Conservation (phyloP, 225 moss, liverwort and hornwort genomes). For the Pleurozium schreberi region DNA sequence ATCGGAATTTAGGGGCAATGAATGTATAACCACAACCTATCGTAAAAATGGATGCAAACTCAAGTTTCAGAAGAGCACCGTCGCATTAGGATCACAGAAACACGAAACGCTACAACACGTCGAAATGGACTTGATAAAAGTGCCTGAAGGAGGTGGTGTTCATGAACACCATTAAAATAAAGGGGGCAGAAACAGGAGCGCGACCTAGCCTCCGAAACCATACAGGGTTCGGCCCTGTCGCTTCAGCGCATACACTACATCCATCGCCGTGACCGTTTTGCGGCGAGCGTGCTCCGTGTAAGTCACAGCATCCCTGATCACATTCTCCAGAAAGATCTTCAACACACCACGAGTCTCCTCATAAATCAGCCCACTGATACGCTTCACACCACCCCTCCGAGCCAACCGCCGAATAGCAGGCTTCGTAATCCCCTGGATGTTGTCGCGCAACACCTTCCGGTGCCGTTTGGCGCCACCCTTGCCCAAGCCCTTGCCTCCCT, state of each 20-base stretch:
- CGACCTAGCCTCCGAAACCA: conserved; percentile 10
- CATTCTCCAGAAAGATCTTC: conserved; percentile 24
- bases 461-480: conserved; percentile 35
- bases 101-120: accelerated
- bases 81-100: no score
- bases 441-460: conserved; percentile 24
- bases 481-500: conserved; percentile 25
- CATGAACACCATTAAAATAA: conserved; percentile 5
- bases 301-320: neutral
- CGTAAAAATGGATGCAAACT: no score
- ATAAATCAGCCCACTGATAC: conserved; percentile 27
- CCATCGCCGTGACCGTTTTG: conserved; percentile 27
- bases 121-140: neutral
- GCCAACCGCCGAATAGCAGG: conserved; percentile 18
- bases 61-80: no score
- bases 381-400: conserved; percentile 23
- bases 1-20: accelerated
- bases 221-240: conserved; percentile 12
- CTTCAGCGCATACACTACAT: conserved; percentile 31
- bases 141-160: neutral
- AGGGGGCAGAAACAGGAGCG: neutral
- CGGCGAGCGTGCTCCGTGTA: conserved; percentile 23
- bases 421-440: conserved; percentile 7
- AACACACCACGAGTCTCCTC: conserved; percentile 23
- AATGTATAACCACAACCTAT: no score